These are phyloP conservation scores for Globisporangium spiculum DNA, from an alignment of 352 stramenopile genomes.

Conservation along the genomic window DNA sequence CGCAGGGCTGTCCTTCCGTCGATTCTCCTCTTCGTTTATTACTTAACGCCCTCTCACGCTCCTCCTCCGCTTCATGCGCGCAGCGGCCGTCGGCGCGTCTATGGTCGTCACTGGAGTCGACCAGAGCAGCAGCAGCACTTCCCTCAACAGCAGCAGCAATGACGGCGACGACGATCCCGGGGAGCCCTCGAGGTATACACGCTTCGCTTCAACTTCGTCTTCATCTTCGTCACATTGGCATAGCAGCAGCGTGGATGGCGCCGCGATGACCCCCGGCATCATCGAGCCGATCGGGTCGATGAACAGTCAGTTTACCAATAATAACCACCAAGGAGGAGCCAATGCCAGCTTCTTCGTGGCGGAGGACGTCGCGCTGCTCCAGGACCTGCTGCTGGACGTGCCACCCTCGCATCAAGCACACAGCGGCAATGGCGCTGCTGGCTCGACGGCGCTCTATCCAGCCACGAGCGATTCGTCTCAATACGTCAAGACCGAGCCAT, in stretches of 20 bases:
- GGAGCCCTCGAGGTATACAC: neutral
- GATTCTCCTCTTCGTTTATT: neutral
- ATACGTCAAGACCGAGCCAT: constrained; percentile 5
- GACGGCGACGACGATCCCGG: constrained; percentile 11
- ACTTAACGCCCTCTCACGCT: neutral
- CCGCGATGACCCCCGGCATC: neutral
- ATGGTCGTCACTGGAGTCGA: constrained; percentile 6
- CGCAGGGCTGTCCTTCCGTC: neutral
- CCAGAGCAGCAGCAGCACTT: neutral
- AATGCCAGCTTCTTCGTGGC: neutral
- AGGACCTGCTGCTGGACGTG: constrained; percentile 13
- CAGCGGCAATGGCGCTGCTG: neutral
- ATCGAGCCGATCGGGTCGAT: neutral
- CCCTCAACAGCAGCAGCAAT: neutral
- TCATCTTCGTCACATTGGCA: neutral
- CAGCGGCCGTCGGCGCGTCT: constrained; percentile 2
- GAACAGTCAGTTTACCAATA: neutral
- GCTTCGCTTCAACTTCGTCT: neutral
- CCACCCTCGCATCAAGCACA: neutral
- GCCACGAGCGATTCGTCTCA: neutral
- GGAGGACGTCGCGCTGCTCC: constrained; percentile 16
- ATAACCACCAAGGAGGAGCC: neutral
- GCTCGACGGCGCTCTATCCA: neutral
- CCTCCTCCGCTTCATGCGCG: constrained; percentile 3
- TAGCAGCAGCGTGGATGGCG: no score